Conservation (phyloP, 176 grass and related monocot genomes). For the Themeda triandra region DNA sequence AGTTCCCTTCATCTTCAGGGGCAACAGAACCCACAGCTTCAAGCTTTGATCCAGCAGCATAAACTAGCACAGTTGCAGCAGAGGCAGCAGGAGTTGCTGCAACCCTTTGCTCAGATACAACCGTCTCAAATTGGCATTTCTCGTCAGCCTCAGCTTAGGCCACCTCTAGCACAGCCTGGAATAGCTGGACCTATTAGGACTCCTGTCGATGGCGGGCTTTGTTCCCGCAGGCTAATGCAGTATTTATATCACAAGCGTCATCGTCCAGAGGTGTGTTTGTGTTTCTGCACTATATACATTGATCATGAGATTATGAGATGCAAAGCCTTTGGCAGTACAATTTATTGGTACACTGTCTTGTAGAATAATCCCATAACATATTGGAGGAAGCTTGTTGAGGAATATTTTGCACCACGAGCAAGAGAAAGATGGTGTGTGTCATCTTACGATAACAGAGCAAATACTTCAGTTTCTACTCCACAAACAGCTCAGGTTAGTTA, state of each 20-base stretch:
- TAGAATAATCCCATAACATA: constrained; percentile 91
- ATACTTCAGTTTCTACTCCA: constrained; percentile 59
- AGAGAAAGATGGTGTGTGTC: constrained; percentile 96
- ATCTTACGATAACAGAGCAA: constrained; percentile 74
- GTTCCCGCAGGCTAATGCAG: constrained; percentile 88
- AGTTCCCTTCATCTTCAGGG: constrained; percentile 58
- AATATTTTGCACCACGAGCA: constrained; percentile 87
- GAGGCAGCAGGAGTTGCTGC: constrained; percentile 65
- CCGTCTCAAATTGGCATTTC: constrained; percentile 47
- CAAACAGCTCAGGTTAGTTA: constrained; percentile 67
- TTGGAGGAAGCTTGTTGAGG: constrained; percentile 91
- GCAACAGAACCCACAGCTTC: constrained; percentile 75
- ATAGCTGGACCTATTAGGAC: constrained; percentile 51
- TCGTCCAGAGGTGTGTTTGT: constrained; percentile 59
- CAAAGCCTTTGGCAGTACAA: neutral
- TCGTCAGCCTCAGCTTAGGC: constrained; percentile 65
- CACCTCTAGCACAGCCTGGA: constrained; percentile 47
- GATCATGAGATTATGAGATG: constrained; percentile 6
- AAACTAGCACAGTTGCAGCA: constrained; percentile 67
- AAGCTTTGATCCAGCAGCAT: constrained; percentile 78
- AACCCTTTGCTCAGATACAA: constrained; percentile 66
- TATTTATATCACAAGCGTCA: constrained; percentile 92
- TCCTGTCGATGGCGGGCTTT: constrained; percentile 64
- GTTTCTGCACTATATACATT: constrained; percentile 26
- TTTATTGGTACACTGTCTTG: constrained; percentile 30